These are phyloP conservation scores for Strobilomyces echinocephalus DNA, from an alignment of 768 basidiomycete species.

Conservation along the genomic window DNA sequence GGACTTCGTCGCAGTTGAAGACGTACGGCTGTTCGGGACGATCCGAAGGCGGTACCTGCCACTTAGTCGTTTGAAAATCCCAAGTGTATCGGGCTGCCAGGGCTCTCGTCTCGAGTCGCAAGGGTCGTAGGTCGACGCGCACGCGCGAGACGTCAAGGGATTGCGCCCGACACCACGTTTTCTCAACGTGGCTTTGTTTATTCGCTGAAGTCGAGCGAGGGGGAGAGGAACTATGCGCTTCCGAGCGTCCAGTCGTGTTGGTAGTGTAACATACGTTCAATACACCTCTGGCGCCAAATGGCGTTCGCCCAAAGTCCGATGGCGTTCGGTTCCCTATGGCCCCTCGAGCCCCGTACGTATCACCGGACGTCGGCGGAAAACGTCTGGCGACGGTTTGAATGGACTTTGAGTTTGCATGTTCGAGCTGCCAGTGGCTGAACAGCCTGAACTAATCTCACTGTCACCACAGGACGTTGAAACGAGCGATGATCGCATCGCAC, in stretches of 20 bases:
- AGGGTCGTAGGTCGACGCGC: too few relatives aligned
- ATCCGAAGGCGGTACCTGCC: not conserved
- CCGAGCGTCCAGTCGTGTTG: not conserved
- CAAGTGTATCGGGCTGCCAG: too few relatives aligned
- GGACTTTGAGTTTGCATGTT: not conserved
- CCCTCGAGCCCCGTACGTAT: not conserved
- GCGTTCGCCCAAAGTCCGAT: not conserved
- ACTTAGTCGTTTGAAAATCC: too few relatives aligned
- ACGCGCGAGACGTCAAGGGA: not conserved
- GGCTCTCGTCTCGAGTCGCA: too few relatives aligned
- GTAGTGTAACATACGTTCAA: not conserved
- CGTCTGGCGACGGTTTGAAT: conserved; percentile 3
- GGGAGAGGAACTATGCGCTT: not conserved
- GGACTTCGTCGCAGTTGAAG: not conserved
- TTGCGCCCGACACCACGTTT: conserved; percentile 4
- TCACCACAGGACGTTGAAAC: conserved; percentile 4
- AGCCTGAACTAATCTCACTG: conserved; percentile 7
- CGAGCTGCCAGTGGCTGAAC: too few relatives aligned
- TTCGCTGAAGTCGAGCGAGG: not conserved
- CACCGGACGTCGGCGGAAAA: conserved; percentile 9
- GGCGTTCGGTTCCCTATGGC: not conserved
- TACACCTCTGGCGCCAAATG: not conserved
- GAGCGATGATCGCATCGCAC: conserved; percentile 1
- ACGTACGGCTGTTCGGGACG: not conserved
- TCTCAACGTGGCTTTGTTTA: conserved; percentile 3